Base-by-base conservation (phyloP, 805 yeast genomes). In the Maudiozyma bulderi region DNA sequence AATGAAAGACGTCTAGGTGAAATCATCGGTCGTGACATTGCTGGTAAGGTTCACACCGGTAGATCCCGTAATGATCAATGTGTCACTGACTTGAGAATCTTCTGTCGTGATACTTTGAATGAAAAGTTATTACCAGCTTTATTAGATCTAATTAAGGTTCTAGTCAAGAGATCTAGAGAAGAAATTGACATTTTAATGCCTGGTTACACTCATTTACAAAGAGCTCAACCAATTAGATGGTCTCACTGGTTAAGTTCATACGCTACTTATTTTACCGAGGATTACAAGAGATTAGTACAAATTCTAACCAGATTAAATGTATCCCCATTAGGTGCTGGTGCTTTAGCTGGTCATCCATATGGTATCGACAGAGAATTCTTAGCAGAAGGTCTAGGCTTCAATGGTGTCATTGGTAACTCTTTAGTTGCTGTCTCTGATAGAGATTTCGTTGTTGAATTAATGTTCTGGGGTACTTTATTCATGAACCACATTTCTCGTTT, bases 191-290 rank as follows among this genome's bases (percentile, higher is more conserved):
- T 84, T 15, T 76, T 93, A 63, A 93, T 93, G 98, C 99, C 99
- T 9, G 99, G 99, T 42, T 93, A 93, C 73, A 93, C 99, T 11
- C 99, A 93, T 72, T 74, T 93, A 65, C 99, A 93, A 75, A 85
- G 96, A 67, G 98, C 98, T 1, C 99, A 90, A 71, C 99, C 99
- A n/a, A 93, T 93, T 62, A 81, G 99, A 71, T 93, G 99, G 99
- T 76, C 97, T 1, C 99, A 93, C 67, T 91, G 97, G 96, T 74
- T 93, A 56, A 80, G 91, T 57, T 82, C 88, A 65, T 91, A 93
- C 62, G 97, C 96, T 38, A 91, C 99, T 2, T 93, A 90, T 65
- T 84, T 93, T 68, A 79, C 90, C 8, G 89, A 89, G 63, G 99
- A 93, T 66, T 81, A 84, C 70, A 80, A 86, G 65, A 80, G 99